These are phyloP conservation scores for Xylariaceae sp. DNA, from an alignment of 2,329 filamentous ascomycete species.

Conservation along the genomic window DNA sequence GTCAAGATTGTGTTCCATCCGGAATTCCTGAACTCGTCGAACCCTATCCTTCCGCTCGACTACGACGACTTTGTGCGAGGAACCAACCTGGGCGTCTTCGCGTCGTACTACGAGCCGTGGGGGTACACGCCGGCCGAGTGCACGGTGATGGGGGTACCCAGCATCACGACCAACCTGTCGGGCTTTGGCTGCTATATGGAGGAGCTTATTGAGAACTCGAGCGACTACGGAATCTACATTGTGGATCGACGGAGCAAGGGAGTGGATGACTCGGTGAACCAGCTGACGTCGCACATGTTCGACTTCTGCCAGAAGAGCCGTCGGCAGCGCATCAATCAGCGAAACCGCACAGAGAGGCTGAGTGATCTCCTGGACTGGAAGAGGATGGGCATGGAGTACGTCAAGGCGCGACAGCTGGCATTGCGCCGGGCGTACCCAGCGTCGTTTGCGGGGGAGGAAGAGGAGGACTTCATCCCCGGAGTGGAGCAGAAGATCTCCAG, in stretches of 20 bases:
- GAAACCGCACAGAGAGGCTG: conserved; percentile 90
- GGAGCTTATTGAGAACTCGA: conserved; percentile 95
- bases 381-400: conserved; percentile 98
- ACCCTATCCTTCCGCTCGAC: conserved; percentile 90
- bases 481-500: conserved; percentile 94
- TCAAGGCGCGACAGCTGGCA: conserved; percentile 92
- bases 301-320: conserved; percentile 92
- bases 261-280: conserved; percentile 95
- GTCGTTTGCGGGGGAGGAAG: conserved; percentile 77
- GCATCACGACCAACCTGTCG: conserved; percentile 95
- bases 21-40: conserved; percentile 93
- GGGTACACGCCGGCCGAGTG: conserved; percentile 98
- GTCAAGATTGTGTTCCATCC: conserved; percentile 99
- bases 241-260: conserved; percentile 94
- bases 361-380: conserved; percentile 98
- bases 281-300: conserved; percentile 87
- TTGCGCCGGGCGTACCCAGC: conserved; percentile 85
- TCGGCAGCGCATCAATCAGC: conserved; percentile 96
- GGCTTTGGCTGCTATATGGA: conserved; percentile 99
- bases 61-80: conserved; percentile 98
- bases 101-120: conserved; percentile 99
- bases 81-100: conserved; percentile 91
- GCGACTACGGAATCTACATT: conserved; percentile 98
- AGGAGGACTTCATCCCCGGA: conserved; percentile 85
- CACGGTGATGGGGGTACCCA: conserved; percentile 97